These are phyloP conservation scores for Mortierella claussenii DNA, from an alignment of 192 early-diverging fungal species.

Conservation along the genomic window DNA sequence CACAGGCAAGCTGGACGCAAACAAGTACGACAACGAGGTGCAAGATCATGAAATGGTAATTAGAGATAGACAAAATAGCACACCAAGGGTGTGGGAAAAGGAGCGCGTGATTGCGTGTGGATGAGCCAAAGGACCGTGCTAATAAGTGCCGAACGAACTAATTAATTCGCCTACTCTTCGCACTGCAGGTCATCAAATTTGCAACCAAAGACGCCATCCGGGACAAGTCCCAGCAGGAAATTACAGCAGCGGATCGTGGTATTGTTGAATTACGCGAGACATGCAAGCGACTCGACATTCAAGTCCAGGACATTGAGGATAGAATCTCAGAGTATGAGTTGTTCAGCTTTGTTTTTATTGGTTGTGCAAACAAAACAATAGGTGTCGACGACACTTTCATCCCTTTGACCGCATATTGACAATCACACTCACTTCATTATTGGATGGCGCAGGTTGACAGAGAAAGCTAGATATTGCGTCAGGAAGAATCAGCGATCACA, in stretches of 20 bases:
- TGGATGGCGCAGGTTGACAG: conserved; percentile 33
- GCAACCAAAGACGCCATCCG: conserved; percentile 32
- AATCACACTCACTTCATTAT: not conserved
- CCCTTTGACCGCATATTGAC: not conserved
- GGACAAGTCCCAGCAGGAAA: conserved; percentile 41
- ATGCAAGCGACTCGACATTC: conserved; percentile 56
- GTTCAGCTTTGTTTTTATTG: no score
- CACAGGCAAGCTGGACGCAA: conserved; percentile 18
- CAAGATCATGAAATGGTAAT: conserved; percentile 41
- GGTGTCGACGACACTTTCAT: not conserved
- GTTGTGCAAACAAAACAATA: not conserved
- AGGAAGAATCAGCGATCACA: conserved; percentile 59
- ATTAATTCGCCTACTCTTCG: no score
- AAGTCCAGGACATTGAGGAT: conserved; percentile 69
- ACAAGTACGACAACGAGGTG: conserved; percentile 23
- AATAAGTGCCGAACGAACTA: no score
- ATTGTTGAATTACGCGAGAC: conserved; percentile 67
- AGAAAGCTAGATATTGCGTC: conserved; percentile 54
- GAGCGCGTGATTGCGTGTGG: not conserved
- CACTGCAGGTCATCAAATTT: conserved; percentile 53
- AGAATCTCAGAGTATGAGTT: conserved; percentile 66
- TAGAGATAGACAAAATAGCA: no score
- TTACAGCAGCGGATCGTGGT: conserved; percentile 67
- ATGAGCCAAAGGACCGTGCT: no score
- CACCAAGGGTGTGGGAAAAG: no score